Evolutionary conservation across 1,284 basidiomycete species (phyloP).

Genomic region (Sutorius eximius): DNA sequence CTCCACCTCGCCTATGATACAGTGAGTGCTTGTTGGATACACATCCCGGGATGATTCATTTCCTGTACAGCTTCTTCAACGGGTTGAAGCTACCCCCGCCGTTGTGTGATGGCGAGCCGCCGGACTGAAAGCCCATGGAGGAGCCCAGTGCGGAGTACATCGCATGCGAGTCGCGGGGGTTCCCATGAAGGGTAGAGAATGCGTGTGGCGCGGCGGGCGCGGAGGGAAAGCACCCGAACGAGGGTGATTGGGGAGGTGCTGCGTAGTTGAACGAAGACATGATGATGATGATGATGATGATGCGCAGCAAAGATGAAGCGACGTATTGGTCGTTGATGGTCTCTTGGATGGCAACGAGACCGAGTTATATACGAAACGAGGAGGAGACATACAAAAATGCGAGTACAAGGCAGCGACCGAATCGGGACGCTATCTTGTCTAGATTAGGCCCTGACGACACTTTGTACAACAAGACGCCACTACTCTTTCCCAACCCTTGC

Average conservation of each 20-base stretch:
- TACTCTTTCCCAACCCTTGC: not conserved
- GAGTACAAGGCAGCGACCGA: slow-evolving; percentile 30
- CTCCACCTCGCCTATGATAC: slow-evolving; percentile 26
- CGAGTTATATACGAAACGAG: slow-evolving; percentile 27
- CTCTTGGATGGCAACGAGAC: slow-evolving; percentile 13
- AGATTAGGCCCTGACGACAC: slow-evolving; percentile 13
- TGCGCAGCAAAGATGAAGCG: not conserved
- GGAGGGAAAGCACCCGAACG: slow-evolving; percentile 62
- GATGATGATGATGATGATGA: slow-evolving; percentile 10
- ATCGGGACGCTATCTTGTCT: slow-evolving; percentile 22
- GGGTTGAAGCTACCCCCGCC: slow-evolving; percentile 23
- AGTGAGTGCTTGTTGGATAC: not conserved
- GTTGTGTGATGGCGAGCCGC: slow-evolving; percentile 23
- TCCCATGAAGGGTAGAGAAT: slow-evolving; percentile 61
- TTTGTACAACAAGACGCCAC: not conserved
- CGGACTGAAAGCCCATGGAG: slow-evolving; percentile 29
- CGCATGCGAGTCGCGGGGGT: slow-evolving; percentile 62
- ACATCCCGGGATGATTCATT: slow-evolving; percentile 11
- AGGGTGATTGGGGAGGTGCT: slow-evolving; percentile 47
- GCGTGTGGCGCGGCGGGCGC: slow-evolving; percentile 60
- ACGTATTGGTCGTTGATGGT: slow-evolving; percentile 8
- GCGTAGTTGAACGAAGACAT: slow-evolving; percentile 48
- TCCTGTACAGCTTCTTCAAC: slow-evolving; percentile 34
- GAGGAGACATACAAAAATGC: not conserved
- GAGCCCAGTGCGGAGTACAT: slow-evolving; percentile 62